A percentile compares a stretch with the other conserved stretches of the same genome.
These are phyloP conservation scores for Lupinus albus DNA, from an alignment of 306 rosid genomes.

Conservation along the genomic window DNA sequence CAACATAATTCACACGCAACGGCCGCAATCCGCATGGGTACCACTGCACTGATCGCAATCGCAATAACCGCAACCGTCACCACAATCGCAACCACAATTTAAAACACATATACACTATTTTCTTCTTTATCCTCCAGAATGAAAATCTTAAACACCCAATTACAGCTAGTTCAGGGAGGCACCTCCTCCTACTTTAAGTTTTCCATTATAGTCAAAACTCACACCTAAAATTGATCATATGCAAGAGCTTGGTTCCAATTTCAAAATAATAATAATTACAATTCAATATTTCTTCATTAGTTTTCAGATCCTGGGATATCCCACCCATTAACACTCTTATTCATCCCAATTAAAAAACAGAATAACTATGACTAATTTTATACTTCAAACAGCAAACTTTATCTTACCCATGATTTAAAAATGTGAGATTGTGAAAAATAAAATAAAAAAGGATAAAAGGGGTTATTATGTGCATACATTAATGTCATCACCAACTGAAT, in stretches of 20 bases:
- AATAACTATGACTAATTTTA: too few species aligned
- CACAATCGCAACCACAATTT: too few species aligned
- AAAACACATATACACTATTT: too few species aligned
- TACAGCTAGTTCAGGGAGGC: not conserved
- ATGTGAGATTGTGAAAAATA: not conserved
- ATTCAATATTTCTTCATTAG: not conserved
- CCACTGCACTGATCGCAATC: too few species aligned
- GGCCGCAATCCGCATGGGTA: too few species aligned
- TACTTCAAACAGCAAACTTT: not conserved
- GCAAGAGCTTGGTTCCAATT: constrained; percentile 16
- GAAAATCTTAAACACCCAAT: too few species aligned
- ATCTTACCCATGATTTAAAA: not conserved
- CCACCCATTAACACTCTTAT: not conserved
- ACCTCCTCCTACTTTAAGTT: constrained; percentile 5
- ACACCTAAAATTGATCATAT: constrained; percentile 22
- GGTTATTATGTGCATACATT: constrained; percentile 41
- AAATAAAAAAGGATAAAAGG: not conserved
- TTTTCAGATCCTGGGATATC: constrained; percentile 24
- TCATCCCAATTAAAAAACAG: not conserved
- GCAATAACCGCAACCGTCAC: too few species aligned
- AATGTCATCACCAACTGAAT: constrained; percentile 72
- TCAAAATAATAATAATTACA: not conserved
- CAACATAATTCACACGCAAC: too few species aligned
- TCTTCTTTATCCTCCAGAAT: too few species aligned
- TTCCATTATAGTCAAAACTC: not conserved